Evolutionary conservation across 1,284 basidiomycete species (phyloP).

Genomic region (Rhodotorula sp.): DNA sequence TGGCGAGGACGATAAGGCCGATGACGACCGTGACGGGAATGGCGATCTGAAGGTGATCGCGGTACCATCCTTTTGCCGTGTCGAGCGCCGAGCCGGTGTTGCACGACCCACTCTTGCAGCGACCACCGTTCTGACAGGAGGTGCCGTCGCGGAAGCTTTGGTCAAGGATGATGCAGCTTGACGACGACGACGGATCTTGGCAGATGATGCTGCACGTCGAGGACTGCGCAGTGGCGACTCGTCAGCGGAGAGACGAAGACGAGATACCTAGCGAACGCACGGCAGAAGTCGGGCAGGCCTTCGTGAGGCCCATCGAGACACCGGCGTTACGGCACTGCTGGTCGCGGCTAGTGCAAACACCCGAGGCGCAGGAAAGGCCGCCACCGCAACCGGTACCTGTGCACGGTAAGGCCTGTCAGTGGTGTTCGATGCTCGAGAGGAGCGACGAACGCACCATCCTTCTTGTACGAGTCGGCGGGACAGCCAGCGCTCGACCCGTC

Average conservation of each 20-base stretch:
- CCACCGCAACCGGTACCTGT: conserved; percentile 57
- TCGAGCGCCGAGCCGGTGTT: conserved; percentile 60
- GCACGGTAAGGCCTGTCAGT: background rate
- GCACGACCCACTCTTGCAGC: conserved; percentile 64
- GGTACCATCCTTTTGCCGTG: conserved; percentile 61
- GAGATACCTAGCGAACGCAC: conserved; percentile 10
- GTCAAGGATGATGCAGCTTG: conserved; percentile 69
- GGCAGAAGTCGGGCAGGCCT: conserved; percentile 59
- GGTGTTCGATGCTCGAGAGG: conserved; percentile 32
- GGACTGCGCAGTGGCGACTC: background rate
- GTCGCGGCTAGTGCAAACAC: conserved; percentile 74
- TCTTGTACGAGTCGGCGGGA: conserved; percentile 64
- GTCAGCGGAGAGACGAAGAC: too few relatives aligned
- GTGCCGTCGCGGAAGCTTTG: conserved; percentile 78
- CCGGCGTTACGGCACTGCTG: conserved; percentile 74
- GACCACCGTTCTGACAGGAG: conserved; percentile 62
- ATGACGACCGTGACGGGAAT: conserved; percentile 67
- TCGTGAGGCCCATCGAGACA: conserved; percentile 63
- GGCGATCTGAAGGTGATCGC: conserved; percentile 68
- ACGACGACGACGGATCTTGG: conserved; percentile 62
- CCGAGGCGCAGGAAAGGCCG: conserved; percentile 73
- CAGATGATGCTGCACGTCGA: conserved; percentile 64
- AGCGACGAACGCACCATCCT: conserved; percentile 59
- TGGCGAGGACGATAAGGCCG: conserved; percentile 57
- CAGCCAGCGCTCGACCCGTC: conserved; percentile 71